A percentile compares a stretch with the other conserved stretches of the same genome.
phyloP scores from a whole-genome alignment of 495 filamentous ascomycete genomes.

The Ramalina intermedia region DNA sequence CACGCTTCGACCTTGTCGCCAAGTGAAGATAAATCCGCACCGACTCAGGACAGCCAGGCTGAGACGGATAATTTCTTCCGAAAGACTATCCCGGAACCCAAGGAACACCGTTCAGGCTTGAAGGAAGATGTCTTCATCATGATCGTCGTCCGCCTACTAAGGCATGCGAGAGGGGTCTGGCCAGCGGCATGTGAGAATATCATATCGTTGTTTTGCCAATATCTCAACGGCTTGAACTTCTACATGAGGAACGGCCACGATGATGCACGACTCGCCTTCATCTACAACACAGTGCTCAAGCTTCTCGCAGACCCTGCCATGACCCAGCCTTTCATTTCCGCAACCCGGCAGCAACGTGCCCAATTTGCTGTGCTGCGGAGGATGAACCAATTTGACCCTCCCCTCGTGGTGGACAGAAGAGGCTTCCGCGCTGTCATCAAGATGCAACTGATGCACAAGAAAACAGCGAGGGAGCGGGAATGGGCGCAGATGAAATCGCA shows the following conservation, averaged over 20 bases:
- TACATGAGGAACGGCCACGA: background rate
- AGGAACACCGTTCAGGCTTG: background rate
- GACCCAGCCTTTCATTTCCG: slow-evolving; percentile 32
- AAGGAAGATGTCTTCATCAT: slow-evolving; percentile 20
- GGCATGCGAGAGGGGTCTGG: slow-evolving; percentile 43
- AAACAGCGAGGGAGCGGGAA: slow-evolving; percentile 42
- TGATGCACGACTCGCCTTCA: slow-evolving; percentile 14
- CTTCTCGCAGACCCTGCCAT: slow-evolving; percentile 39
- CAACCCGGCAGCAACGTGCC: slow-evolving; percentile 38
- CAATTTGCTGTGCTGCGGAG: slow-evolving; percentile 47
- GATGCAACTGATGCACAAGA: slow-evolving; percentile 49
- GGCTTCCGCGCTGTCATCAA: slow-evolving; percentile 47
- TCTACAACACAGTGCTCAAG: slow-evolving; percentile 39
- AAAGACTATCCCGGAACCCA: background rate
- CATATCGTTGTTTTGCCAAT: slow-evolving; percentile 16
- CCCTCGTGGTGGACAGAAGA: slow-evolving; percentile 39
- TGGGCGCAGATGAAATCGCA: slow-evolving; percentile 44
- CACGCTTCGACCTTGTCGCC: background rate
- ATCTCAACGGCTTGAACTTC: slow-evolving; percentile 11
- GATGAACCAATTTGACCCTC: slow-evolving; percentile 44
- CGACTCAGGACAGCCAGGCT: slow-evolving; percentile 2
- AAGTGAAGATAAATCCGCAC: too few species aligned
- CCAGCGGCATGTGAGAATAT: slow-evolving; percentile 39
- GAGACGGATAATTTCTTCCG: slow-evolving; percentile 21
- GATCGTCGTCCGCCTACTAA: slow-evolving; percentile 38